Percentiles rank a stretch among this genome's conserved stretches.
Evolutionary conservation across 768 basidiomycete species (phyloP).

Genomic region (Xanthoconium purpureum): DNA sequence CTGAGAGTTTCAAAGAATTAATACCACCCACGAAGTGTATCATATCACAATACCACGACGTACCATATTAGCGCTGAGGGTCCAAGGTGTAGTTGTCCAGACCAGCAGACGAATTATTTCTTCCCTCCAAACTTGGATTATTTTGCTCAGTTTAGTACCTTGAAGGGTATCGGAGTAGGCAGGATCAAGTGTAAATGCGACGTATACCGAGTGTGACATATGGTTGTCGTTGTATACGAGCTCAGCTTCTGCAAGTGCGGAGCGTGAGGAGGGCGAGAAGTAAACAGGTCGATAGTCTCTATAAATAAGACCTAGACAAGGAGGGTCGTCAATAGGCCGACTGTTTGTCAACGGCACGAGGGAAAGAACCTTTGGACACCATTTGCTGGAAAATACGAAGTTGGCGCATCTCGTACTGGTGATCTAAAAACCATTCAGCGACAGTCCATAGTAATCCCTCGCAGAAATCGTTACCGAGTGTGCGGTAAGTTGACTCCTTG

Average conservation of each 20-base stretch:
- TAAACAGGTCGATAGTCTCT: slow-evolving; percentile 87
- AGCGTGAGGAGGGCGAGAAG: slow-evolving; percentile 92
- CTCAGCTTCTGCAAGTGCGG: slow-evolving; percentile 94
- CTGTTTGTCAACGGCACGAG: not conserved
- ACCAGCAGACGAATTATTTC: slow-evolving; percentile 59
- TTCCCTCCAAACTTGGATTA: slow-evolving; percentile 33
- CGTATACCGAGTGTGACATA: slow-evolving; percentile 83
- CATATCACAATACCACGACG: slow-evolving; percentile 13
- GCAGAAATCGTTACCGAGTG: slow-evolving; percentile 58
- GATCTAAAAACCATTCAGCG: slow-evolving; percentile 49
- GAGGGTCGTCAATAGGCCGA: not conserved
- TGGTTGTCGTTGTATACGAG: slow-evolving; percentile 88
- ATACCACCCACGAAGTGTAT: not conserved
- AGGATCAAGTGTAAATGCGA: slow-evolving; percentile 64
- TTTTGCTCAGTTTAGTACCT: slow-evolving; percentile 10
- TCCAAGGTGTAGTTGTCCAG: slow-evolving; percentile 99
- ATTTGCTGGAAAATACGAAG: slow-evolving; percentile 81
- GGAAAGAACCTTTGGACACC: slow-evolving; percentile 68
- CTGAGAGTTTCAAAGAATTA: slow-evolving; percentile 37
- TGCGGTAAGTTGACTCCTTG: slow-evolving; percentile 70
- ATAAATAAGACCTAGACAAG: slow-evolving; percentile 66
- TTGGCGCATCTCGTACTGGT: slow-evolving; percentile 84
- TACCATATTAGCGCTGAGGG: slow-evolving; percentile 93
- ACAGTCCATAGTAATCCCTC: not conserved
- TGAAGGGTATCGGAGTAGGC: slow-evolving; percentile 10